Evolutionary conservation across 768 basidiomycete species (phyloP).

Genomic region (Mycena sanguinolenta): DNA sequence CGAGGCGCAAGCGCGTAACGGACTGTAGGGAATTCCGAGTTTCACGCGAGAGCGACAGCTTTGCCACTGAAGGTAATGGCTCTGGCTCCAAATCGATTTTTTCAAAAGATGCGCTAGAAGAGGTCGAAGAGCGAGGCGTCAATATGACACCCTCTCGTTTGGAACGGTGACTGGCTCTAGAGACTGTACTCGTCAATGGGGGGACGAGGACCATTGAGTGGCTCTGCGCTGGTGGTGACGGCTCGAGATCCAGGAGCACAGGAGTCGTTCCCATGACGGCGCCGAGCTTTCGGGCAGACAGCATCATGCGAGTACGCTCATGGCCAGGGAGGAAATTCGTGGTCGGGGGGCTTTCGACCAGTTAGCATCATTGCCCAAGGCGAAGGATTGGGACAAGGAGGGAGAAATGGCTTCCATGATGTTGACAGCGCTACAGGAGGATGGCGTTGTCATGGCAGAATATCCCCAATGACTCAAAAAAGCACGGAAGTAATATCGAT

Average conservation of each 20-base stretch:
- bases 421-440: not conserved
- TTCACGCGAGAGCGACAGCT: conserved; percentile 20
- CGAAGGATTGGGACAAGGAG: not conserved
- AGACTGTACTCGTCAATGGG: not conserved
- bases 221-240: not conserved
- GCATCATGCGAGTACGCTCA: conserved; percentile 28
- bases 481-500: conserved; percentile 4
- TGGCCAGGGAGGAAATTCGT: conserved; percentile 23
- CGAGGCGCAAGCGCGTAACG: conserved; percentile 31
- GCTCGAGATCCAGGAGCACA: conserved; percentile 19
- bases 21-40: conserved; percentile 18
- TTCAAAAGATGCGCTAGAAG: conserved; percentile 1
- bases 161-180: conserved; percentile 10
- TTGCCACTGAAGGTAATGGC: conserved; percentile 1
- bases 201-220: conserved; percentile 5
- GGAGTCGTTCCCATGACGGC: conserved; percentile 32
- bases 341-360: conserved; percentile 23
- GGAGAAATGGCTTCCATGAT: not conserved
- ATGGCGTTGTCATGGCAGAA: not conserved
- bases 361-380: not conserved
- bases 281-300: conserved; percentile 24
- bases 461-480: not conserved
- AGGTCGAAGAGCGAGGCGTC: conserved; percentile 11
- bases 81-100: not conserved
- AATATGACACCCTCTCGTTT: conserved; percentile 32